phyloP scores from a whole-genome alignment of 768 basidiomycete species.

The Russula sp. region DNA sequence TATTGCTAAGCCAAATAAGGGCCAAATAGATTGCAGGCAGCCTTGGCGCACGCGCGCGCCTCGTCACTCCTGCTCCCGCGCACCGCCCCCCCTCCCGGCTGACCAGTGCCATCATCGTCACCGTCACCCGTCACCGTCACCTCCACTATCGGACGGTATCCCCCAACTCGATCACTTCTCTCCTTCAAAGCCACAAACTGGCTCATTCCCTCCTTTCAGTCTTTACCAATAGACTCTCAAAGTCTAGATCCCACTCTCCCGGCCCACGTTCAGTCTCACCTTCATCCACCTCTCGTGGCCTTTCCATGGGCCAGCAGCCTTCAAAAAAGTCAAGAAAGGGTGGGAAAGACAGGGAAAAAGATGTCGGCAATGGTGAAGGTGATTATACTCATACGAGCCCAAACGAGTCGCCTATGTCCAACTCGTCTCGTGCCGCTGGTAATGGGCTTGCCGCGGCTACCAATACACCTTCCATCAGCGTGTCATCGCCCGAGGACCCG shows the following conservation, averaged over 20 bases:
- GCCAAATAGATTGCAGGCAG: conserved; percentile 14
- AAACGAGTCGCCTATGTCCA: conserved; percentile 33
- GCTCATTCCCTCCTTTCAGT: conserved; percentile 77
- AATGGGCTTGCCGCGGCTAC: conserved; percentile 28
- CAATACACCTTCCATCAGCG: conserved; percentile 33
- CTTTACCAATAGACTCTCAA: conserved; percentile 62
- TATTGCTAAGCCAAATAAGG: conserved; percentile 17
- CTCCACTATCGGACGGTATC: not conserved
- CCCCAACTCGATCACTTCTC: not conserved
- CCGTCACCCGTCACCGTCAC: conserved; percentile 10
- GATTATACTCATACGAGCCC: conserved; percentile 38
- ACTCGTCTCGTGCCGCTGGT: conserved; percentile 39
- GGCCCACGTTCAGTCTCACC: conserved; percentile 43
- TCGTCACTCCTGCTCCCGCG: not conserved
- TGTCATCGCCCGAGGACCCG: conserved; percentile 30
- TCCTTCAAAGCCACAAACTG: conserved; percentile 43
- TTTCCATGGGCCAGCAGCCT: conserved; percentile 75
- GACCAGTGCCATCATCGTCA: not conserved
- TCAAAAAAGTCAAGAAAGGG: conserved; percentile 75
- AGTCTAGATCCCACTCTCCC: conserved; percentile 66
- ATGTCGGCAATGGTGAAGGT: conserved; percentile 33
- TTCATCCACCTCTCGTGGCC: conserved; percentile 30
- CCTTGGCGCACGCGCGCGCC: not conserved
- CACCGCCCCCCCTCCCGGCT: not conserved
- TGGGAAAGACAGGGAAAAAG: conserved; percentile 62